These are phyloP conservation scores for Penicillium sp. DNA, from an alignment of 2,329 filamentous ascomycete genomes.

Conservation along the genomic window DNA sequence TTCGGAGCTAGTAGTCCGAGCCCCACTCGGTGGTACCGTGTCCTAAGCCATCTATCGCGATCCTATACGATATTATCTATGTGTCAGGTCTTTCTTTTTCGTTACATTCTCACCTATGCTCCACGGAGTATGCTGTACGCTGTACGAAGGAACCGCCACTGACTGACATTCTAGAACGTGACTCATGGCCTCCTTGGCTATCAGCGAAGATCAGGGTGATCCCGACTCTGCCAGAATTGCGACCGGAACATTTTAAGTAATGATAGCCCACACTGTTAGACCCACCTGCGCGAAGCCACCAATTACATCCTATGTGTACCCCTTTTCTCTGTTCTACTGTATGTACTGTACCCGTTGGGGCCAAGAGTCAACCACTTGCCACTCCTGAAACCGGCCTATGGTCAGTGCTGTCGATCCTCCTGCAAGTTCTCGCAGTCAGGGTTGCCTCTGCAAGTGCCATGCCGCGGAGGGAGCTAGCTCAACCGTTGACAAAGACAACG, in stretches of 20 bases:
- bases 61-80: slow-evolving; percentile 4
- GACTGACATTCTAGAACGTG: not conserved
- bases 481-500: not conserved
- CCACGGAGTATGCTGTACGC: too few species aligned
- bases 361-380: slow-evolving; percentile 4
- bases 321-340: slow-evolving; percentile 12
- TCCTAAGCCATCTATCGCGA: slow-evolving; percentile 17
- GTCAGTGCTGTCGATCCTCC: slow-evolving; percentile 13
- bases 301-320: slow-evolving; percentile 11
- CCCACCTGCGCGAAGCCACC: slow-evolving; percentile 11
- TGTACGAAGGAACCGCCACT: not conserved
- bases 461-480: not conserved
- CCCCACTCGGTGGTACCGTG: slow-evolving; percentile 18
- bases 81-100: not conserved
- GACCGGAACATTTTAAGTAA: slow-evolving; percentile 22
- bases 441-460: slow-evolving; percentile 17
- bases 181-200: not conserved
- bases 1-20: slow-evolving; percentile 4
- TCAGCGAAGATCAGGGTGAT: slow-evolving; percentile 9
- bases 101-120: not conserved
- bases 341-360: slow-evolving; percentile 6
- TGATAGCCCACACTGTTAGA: slow-evolving; percentile 19
- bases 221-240: slow-evolving; percentile 9
- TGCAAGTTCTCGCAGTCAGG: slow-evolving; percentile 1
- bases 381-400: slow-evolving; percentile 8